Evolutionary conservation across 1,284 basidiomycete genomes (phyloP).

Genomic region (Naganishia liquefaciens): DNA sequence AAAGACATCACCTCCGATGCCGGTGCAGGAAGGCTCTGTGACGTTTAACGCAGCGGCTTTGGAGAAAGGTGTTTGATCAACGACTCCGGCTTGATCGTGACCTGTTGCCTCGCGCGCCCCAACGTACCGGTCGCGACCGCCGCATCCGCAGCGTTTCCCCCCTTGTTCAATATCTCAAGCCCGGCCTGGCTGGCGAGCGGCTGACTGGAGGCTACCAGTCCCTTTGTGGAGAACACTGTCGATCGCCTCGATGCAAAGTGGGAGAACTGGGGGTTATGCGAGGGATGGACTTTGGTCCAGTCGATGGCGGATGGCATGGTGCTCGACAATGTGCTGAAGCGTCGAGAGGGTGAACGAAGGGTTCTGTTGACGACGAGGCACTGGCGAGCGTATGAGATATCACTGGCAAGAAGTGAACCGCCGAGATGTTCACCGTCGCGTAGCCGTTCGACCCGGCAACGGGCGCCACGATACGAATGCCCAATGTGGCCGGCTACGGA

Average conservation of each 20-base stretch:
- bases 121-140: constrained; percentile 66
- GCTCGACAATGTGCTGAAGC: background rate
- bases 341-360: background rate
- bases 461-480: background rate
- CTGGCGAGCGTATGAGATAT: too few relatives aligned
- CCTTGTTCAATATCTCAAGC: constrained; percentile 80
- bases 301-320: constrained; percentile 46
- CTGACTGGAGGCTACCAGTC: constrained; percentile 84
- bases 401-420: too few relatives aligned
- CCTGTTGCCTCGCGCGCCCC: background rate
- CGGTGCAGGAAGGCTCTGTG: constrained; percentile 63
- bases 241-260: constrained; percentile 49
- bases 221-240: constrained; percentile 62
- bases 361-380: too few relatives aligned
- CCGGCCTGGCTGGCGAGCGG: constrained; percentile 86
- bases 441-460: too few relatives aligned
- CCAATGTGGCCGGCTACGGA: background rate
- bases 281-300: constrained; percentile 45
- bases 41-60: constrained; percentile 76
- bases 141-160: constrained; percentile 86
- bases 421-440: too few relatives aligned
- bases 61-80: background rate
- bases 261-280: constrained; percentile 46
- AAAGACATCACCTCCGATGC: constrained; percentile 74
- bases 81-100: too few relatives aligned